Evolutionary conservation across 2,329 filamentous ascomycete genomes (phyloP).

Genomic region (Cordyceps cateniannulata): DNA sequence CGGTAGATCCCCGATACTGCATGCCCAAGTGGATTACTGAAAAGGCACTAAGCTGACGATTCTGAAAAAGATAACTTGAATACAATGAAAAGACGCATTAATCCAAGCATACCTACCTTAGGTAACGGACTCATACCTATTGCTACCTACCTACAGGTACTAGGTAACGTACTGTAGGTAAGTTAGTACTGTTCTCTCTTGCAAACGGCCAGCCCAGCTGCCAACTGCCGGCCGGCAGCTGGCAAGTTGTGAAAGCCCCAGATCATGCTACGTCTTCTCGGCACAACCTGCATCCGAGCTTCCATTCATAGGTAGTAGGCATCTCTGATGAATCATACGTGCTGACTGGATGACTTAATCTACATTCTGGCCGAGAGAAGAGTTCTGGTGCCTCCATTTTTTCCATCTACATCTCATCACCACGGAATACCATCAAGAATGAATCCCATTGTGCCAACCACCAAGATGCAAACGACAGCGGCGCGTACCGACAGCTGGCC

Average conservation of each 20-base stretch:
- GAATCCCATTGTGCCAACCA: neutral
- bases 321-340: neutral
- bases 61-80: neutral
- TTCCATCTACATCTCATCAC: neutral
- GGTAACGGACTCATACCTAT: no score
- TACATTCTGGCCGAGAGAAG: neutral
- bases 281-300: neutral
- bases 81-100: neutral
- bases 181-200: neutral
- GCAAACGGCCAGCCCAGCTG: slow-evolving; percentile 1
- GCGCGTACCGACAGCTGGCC: neutral
- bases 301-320: neutral
- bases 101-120: neutral
- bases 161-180: no score
- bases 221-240: neutral
- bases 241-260: neutral
- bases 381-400: neutral
- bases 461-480: neutral
- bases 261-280: neutral
- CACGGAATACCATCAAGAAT: no score
- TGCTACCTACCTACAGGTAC: no score
- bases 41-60: slow-evolving; percentile 43
- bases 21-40: slow-evolving; percentile 64
- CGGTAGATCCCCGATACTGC: slow-evolving; percentile 84
- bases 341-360: neutral